Percentiles rank a stretch among this genome's conserved stretches.
Evolutionary conservation across 2,329 filamentous ascomycete species (phyloP).

Genomic region (Dactylonectria macrodidyma): DNA sequence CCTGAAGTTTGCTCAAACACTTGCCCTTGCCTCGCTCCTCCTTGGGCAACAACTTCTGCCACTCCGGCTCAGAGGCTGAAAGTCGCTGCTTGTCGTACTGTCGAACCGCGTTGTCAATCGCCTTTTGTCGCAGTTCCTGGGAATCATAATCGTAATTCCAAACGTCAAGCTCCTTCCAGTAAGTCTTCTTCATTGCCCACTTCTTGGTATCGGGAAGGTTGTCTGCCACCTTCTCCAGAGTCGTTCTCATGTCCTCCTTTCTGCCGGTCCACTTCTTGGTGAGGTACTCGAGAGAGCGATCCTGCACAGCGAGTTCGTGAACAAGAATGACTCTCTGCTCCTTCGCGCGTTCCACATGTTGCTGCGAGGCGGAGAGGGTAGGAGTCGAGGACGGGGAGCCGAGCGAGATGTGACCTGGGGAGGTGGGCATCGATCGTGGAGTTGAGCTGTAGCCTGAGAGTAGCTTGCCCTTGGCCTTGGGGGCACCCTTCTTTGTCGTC

Average conservation of each 20-base stretch:
- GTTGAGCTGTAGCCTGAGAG: conserved; percentile 58
- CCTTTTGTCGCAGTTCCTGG: conserved; percentile 69
- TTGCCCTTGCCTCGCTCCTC: conserved; percentile 72
- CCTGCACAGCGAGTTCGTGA: conserved; percentile 71
- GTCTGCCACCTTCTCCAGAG: conserved; percentile 72
- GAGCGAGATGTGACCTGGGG: conserved; percentile 69
- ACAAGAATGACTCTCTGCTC: conserved; percentile 69
- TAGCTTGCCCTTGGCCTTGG: conserved; percentile 60
- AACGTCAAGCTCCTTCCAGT: conserved; percentile 76
- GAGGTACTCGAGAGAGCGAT: conserved; percentile 66
- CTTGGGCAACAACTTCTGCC: conserved; percentile 72
- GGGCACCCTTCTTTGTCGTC: conserved; percentile 49
- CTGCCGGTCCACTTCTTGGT: conserved; percentile 65
- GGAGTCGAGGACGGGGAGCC: conserved; percentile 68
- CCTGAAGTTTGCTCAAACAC: conserved; percentile 73
- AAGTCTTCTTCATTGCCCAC: conserved; percentile 70
- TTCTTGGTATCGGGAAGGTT: conserved; percentile 63
- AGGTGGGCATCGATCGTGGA: conserved; percentile 63
- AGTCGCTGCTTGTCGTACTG: conserved; percentile 73
- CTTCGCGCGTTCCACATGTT: conserved; percentile 67
- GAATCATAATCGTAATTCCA: conserved; percentile 72
- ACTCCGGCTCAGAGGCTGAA: conserved; percentile 69
- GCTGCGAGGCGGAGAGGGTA: conserved; percentile 65
- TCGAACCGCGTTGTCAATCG: conserved; percentile 73
- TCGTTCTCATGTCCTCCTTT: conserved; percentile 67